A percentile compares a stretch with the other conserved stretches of the same genome.
Conservation (phyloP, 1,284 basidiomycete genomes). For the Athelia sp. region DNA sequence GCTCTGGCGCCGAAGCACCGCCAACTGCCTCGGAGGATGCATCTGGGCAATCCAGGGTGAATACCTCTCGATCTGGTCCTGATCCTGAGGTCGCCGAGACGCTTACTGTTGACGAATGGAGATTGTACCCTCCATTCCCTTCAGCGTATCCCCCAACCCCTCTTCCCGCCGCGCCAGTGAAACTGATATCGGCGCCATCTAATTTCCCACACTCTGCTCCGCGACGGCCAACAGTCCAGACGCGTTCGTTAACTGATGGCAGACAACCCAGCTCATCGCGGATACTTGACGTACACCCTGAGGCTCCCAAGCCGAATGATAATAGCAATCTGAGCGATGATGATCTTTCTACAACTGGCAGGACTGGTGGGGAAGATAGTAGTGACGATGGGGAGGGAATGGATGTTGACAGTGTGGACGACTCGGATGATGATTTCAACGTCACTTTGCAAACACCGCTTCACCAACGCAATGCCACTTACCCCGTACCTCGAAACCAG, state of each 20-base stretch:
- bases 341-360: not conserved
- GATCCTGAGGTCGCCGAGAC: constrained; percentile 4
- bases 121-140: constrained; percentile 37
- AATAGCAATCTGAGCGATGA: constrained; percentile 9
- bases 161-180: constrained; percentile 15
- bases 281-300: constrained; percentile 10
- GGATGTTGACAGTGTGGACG: constrained; percentile 21
- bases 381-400: constrained; percentile 14
- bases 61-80: not conserved
- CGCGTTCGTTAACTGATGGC: constrained; percentile 5
- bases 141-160: constrained; percentile 32
- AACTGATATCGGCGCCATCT: not conserved
- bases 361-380: not conserved
- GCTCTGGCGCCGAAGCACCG: not conserved
- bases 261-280: too few relatives aligned
- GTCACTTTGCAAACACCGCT: constrained; percentile 61
- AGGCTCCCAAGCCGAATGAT: constrained; percentile 22
- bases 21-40: not conserved
- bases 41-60: not conserved
- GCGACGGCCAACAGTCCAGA: constrained; percentile 12
- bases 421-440: constrained; percentile 60
- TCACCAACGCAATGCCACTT: constrained; percentile 9
- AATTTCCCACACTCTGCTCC: constrained; percentile 6
- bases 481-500: too few relatives aligned
- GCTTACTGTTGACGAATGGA: constrained; percentile 33